Percentiles rank a stretch among this genome's conserved stretches.
Conservation (phyloP, 2,329 filamentous ascomycete species). For the Sphaerulina populicola region DNA sequence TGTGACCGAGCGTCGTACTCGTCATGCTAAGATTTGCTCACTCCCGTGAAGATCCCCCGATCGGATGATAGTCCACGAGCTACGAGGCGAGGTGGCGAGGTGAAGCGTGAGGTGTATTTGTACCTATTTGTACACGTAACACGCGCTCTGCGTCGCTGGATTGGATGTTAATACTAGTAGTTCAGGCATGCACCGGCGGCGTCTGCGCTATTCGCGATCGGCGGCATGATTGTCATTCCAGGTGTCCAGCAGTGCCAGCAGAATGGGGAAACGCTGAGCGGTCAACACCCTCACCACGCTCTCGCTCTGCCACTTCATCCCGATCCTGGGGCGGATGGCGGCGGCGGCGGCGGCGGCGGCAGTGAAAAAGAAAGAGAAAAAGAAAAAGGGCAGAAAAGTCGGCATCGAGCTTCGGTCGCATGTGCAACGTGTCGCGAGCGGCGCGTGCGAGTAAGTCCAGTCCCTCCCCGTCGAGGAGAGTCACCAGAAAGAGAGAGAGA, state of each 20-base stretch:
- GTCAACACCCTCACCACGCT: not conserved
- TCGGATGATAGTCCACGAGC: no score
- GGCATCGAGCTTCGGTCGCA: constrained; percentile 19
- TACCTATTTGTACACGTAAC: no score
- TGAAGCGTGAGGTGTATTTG: no score
- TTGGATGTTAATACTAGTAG: no score
- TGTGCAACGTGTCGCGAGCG: constrained; percentile 23
- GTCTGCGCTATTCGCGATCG: not conserved
- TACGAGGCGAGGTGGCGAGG: no score
- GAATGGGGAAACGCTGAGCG: not conserved
- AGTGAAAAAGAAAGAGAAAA: no score
- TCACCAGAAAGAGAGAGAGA: no score
- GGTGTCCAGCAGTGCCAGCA: constrained; percentile 3
- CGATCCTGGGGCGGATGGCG: constrained; percentile 7
- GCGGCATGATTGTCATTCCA: not conserved
- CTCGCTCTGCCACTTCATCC: not conserved
- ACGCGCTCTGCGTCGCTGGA: no score
- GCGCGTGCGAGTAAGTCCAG: constrained; percentile 13
- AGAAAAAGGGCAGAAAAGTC: constrained; percentile 19
- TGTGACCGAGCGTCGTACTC: no score
- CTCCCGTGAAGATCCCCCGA: no score
- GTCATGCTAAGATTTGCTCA: no score
- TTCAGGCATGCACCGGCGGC: no score
- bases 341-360: not conserved
- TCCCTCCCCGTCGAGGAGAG: not conserved